phyloP scores from a whole-genome alignment of 306 rosid species.

The Quercus robur region DNA sequence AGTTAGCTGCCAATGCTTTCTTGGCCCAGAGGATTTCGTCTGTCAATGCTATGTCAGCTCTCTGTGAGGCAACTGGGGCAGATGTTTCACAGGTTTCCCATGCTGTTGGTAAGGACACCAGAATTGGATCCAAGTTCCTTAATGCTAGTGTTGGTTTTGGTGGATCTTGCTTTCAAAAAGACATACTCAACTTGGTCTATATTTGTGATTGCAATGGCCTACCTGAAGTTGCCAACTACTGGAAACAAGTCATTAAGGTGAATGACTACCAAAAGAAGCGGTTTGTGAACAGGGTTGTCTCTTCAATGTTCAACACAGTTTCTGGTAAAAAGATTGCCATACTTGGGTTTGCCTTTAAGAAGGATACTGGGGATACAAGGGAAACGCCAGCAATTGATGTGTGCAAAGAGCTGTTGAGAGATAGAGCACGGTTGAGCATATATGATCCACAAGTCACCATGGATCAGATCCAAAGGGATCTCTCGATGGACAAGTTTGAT shows the following conservation, averaged over 20 bases:
- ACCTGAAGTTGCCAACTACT: constrained; percentile 63
- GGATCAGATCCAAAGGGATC: constrained; percentile 64
- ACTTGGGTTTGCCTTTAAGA: constrained; percentile 83
- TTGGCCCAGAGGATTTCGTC: constrained; percentile 85
- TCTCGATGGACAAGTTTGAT: constrained; percentile 42
- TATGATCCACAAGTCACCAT: constrained; percentile 62
- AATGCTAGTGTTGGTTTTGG: constrained; percentile 93
- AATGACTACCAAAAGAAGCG: constrained; percentile 82
- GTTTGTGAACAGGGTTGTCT: constrained; percentile 64
- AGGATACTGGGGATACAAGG: constrained; percentile 78
- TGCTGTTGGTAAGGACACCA: constrained; percentile 67
- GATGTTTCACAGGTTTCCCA: constrained; percentile 63
- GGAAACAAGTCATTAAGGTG: constrained; percentile 77
- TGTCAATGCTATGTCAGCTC: constrained; percentile 77
- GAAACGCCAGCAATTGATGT: constrained; percentile 86
- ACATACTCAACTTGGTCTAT: constrained; percentile 74
- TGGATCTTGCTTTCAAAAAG: constrained; percentile 85
- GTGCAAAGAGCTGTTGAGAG: constrained; percentile 75
- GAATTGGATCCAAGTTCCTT: constrained; percentile 64
- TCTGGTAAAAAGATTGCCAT: constrained; percentile 74
- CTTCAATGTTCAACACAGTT: constrained; percentile 84
- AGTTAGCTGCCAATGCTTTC: constrained; percentile 83
- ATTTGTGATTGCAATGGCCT: constrained; percentile 85
- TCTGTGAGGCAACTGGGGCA: constrained; percentile 89
- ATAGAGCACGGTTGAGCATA: constrained; percentile 59